phyloP scores from a whole-genome alignment of 768 basidiomycete genomes.

The Mrakia frigida region DNA sequence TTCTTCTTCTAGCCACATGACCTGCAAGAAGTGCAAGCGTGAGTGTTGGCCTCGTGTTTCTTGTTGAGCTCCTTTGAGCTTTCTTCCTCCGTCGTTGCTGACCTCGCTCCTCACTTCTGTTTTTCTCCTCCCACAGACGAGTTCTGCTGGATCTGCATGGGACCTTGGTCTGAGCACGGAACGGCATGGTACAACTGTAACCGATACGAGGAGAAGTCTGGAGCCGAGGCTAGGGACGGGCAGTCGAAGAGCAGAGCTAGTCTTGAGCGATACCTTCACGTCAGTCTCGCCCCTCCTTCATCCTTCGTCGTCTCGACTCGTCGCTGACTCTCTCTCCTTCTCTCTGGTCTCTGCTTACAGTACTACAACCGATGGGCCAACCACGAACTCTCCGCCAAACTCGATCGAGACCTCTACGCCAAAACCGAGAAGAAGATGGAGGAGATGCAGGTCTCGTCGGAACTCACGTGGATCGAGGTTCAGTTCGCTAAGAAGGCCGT shows the following conservation, averaged over 20 bases:
- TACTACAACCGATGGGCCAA: slow-evolving; percentile 99
- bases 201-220: slow-evolving; percentile 84
- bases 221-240: slow-evolving; percentile 80
- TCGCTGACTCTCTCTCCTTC: not conserved
- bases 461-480: slow-evolving; percentile 95
- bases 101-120: not conserved
- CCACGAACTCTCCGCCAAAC: slow-evolving; percentile 97
- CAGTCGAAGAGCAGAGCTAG: slow-evolving; percentile 85
- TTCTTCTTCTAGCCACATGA: slow-evolving; percentile 75
- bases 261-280: slow-evolving; percentile 91
- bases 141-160: slow-evolving; percentile 99
- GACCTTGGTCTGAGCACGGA: slow-evolving; percentile 95
- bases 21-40: slow-evolving; percentile 97
- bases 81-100: slow-evolving; percentile 14
- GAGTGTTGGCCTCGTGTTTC: slow-evolving; percentile 27
- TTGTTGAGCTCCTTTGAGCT: not conserved
- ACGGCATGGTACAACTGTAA: slow-evolving; percentile 98
- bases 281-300: slow-evolving; percentile 47
- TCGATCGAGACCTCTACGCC: slow-evolving; percentile 81
- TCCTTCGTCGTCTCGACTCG: not conserved
- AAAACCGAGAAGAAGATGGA: slow-evolving; percentile 99
- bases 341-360: too few relatives aligned
- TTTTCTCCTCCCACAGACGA: slow-evolving; percentile 35
- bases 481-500: slow-evolving; percentile 99
- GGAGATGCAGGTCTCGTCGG: slow-evolving; percentile 90